Evolutionary conservation across 2,329 filamentous ascomycete genomes (phyloP).

Genomic region (Curvularia eragrostidis): DNA sequence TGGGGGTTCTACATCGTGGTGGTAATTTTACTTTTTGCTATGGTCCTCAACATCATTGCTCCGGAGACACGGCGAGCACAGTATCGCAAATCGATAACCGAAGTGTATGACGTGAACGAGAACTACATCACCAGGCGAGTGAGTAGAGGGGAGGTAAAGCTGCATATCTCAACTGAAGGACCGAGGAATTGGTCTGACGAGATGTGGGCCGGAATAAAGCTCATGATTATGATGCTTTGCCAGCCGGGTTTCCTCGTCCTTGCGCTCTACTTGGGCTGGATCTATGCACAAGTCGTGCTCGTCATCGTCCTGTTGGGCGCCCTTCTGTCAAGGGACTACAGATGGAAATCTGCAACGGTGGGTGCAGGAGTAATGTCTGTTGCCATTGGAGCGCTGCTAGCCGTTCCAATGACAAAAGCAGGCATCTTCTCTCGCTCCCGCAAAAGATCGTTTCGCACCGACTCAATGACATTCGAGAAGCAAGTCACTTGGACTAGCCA

Average conservation of each 20-base stretch:
- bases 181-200: conserved; percentile 81
- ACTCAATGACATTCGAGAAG: conserved; percentile 70
- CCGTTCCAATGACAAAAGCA: conserved; percentile 76
- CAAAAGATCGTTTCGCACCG: conserved; percentile 64
- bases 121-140: conserved; percentile 61
- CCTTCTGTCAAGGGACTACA: conserved; percentile 72
- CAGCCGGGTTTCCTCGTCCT: conserved; percentile 77
- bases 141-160: conserved; percentile 75
- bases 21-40: conserved; percentile 67
- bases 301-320: conserved; percentile 74
- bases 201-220: conserved; percentile 70
- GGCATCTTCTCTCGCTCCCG: conserved; percentile 71
- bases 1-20: conserved; percentile 81
- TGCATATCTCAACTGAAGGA: conserved; percentile 74
- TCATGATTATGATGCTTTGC: conserved; percentile 73
- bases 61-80: conserved; percentile 75
- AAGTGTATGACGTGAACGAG: conserved; percentile 59
- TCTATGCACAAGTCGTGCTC: conserved; percentile 77
- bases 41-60: conserved; percentile 73
- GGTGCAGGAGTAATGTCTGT: conserved; percentile 71
- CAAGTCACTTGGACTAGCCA: conserved; percentile 75
- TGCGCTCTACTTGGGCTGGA: conserved; percentile 77
- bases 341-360: conserved; percentile 67
- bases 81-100: conserved; percentile 71
- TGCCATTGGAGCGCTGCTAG: conserved; percentile 71